These are phyloP conservation scores for Exophiala sp. DNA, from an alignment of 2,329 filamentous ascomycete species.

Conservation along the genomic window DNA sequence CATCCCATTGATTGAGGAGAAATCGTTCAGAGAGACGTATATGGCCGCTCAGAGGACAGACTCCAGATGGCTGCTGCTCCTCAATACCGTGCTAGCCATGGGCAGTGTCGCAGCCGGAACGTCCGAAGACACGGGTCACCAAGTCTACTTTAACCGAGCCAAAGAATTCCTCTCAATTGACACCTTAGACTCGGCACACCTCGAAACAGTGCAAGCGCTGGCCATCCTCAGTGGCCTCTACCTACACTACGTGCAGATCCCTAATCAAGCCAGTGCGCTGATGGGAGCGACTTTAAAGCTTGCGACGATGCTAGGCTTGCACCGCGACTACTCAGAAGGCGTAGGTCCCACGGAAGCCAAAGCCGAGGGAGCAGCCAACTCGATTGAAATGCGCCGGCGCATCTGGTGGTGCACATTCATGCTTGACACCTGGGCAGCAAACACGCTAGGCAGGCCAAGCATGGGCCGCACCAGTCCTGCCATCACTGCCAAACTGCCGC, in stretches of 20 bases:
- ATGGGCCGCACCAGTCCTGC: slow-evolving; percentile 65
- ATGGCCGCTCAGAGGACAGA: slow-evolving; percentile 62
- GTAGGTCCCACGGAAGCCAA: slow-evolving; percentile 42
- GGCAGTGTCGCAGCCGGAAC: slow-evolving; percentile 68
- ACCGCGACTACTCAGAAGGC: slow-evolving; percentile 58
- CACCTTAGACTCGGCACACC: slow-evolving; percentile 64
- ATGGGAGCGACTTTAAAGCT: slow-evolving; percentile 69
- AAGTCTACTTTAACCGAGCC: slow-evolving; percentile 64
- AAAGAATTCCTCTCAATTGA: slow-evolving; percentile 65
- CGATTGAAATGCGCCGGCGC: slow-evolving; percentile 60
- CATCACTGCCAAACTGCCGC: slow-evolving; percentile 63
- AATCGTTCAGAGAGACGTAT: slow-evolving; percentile 64
- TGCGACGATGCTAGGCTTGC: slow-evolving; percentile 69
- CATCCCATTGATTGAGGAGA: slow-evolving; percentile 70
- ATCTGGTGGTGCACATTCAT: slow-evolving; percentile 76
- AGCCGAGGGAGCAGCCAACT: slow-evolving; percentile 48
- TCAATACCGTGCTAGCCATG: slow-evolving; percentile 75
- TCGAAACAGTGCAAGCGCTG: slow-evolving; percentile 71
- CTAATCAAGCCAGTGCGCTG: slow-evolving; percentile 71
- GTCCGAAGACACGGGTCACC: slow-evolving; percentile 60
- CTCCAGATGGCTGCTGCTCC: slow-evolving; percentile 65
- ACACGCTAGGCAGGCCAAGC: slow-evolving; percentile 67
- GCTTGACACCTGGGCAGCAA: slow-evolving; percentile 70
- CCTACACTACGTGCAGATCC: slow-evolving; percentile 72
- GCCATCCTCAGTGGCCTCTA: slow-evolving; percentile 72